These are phyloP conservation scores for Tetraselmis striata DNA, from an alignment of 139 green algal species.

Conservation along the genomic window DNA sequence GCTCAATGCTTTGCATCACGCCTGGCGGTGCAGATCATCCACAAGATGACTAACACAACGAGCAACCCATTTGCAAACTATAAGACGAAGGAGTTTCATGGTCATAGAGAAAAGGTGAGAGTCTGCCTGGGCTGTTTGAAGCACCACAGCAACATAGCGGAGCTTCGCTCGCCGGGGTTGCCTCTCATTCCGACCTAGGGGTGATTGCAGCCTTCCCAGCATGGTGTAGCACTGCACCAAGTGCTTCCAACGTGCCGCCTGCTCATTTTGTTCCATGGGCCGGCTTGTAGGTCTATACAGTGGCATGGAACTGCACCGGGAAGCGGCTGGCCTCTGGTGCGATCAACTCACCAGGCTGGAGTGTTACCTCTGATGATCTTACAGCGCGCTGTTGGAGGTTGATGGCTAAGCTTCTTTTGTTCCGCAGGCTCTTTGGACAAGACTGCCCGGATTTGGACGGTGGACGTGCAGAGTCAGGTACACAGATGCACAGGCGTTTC, in stretches of 20 bases:
- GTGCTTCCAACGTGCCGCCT: neutral
- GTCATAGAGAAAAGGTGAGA: neutral
- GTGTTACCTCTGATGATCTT: too few relatives aligned
- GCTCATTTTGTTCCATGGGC: neutral
- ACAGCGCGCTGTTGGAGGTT: too few relatives aligned
- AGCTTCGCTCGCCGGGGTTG: neutral
- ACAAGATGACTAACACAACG: too few relatives aligned
- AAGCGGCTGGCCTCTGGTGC: neutral
- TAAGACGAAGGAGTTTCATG: neutral
- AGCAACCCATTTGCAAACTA: neutral
- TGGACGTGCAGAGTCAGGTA: neutral
- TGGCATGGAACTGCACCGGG: constrained; percentile 4
- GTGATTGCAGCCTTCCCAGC: too few relatives aligned
- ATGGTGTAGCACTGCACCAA: too few relatives aligned
- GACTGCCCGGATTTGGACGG: neutral
- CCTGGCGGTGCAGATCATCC: too few relatives aligned
- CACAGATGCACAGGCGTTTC: too few relatives aligned
- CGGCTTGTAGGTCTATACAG: neutral
- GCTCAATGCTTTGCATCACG: too few relatives aligned
- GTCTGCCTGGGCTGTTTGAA: too few relatives aligned
- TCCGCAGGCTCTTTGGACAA: neutral
- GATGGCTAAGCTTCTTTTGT: too few relatives aligned
- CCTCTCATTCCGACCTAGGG: neutral
- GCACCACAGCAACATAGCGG: too few relatives aligned
- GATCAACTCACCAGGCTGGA: neutral